phyloP scores from a whole-genome alignment of 1,284 basidiomycete genomes.

The Boletellus deceptivus region DNA sequence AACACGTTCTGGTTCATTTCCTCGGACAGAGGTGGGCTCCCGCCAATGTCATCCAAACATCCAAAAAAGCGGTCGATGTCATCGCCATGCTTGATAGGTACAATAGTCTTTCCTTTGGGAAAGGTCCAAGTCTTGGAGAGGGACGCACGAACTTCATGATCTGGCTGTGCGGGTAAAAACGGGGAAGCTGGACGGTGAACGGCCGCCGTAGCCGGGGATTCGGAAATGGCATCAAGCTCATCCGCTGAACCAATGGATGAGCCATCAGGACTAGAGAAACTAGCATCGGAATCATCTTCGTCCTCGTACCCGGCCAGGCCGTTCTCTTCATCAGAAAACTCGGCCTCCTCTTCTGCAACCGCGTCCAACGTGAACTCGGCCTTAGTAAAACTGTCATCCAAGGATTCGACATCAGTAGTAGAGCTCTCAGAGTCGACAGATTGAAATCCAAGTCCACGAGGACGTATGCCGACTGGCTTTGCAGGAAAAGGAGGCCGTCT shows the following conservation, averaged over 20 bases:
- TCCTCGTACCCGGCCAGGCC: conserved; percentile 66
- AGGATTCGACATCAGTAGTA: conserved; percentile 62
- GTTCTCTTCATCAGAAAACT: conserved; percentile 48
- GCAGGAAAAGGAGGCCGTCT: conserved; percentile 14
- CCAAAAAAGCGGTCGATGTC: conserved; percentile 67
- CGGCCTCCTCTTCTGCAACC: conserved; percentile 54
- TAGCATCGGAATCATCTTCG: conserved; percentile 60
- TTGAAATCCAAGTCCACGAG: conserved; percentile 51
- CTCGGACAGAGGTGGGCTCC: conserved; percentile 40
- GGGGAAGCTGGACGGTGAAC: conserved; percentile 4
- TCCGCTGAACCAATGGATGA: conserved; percentile 61
- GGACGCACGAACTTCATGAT: conserved; percentile 41
- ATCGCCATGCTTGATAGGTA: conserved; percentile 19
- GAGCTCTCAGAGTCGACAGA: conserved; percentile 64
- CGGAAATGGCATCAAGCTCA: conserved; percentile 34
- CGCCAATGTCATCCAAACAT: conserved; percentile 62
- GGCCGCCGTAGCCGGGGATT: not conserved
- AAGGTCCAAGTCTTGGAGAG: conserved; percentile 72
- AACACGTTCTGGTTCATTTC: conserved; percentile 60
- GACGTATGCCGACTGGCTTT: conserved; percentile 23
- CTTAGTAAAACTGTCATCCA: conserved; percentile 41
- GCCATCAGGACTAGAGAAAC: conserved; percentile 43
- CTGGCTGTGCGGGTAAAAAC: conserved; percentile 17
- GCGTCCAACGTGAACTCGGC: conserved; percentile 50
- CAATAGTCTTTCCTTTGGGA: conserved; percentile 40